A percentile compares a stretch with the other conserved stretches of the same genome.
phyloP scores from a whole-genome alignment of 345 rosid genomes.

The Cardamine chenopodiifolia region DNA sequence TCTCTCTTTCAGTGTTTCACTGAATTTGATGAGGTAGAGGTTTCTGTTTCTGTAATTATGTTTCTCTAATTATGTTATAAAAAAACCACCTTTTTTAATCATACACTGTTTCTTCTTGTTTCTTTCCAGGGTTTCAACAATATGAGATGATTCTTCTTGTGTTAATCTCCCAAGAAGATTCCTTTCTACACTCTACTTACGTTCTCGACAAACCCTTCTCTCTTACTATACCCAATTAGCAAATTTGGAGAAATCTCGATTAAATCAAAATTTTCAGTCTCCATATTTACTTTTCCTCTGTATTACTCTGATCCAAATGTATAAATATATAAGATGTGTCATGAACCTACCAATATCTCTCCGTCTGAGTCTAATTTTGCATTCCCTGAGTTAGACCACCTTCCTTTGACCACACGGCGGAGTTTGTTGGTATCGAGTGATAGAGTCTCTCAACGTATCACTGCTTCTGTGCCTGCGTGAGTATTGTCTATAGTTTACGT shows the following conservation, averaged over 20 bases:
- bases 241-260: background rate
- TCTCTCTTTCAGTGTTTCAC: slow-evolving; percentile 15
- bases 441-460: slow-evolving; percentile 18
- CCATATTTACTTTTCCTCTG: slow-evolving; percentile 12
- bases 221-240: background rate
- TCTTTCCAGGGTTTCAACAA: slow-evolving; percentile 6
- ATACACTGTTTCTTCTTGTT: background rate
- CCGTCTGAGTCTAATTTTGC: background rate
- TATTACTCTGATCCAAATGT: slow-evolving; percentile 13
- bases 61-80: background rate
- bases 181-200: slow-evolving; percentile 20
- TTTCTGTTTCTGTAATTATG: background rate
- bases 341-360: slow-evolving; percentile 31
- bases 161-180: slow-evolving; percentile 26
- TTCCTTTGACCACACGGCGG: slow-evolving; percentile 33
- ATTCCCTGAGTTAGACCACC: slow-evolving; percentile 32
- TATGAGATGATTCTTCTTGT: slow-evolving; percentile 24
- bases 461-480: slow-evolving; percentile 31
- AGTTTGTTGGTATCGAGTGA: slow-evolving; percentile 21
- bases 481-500: slow-evolving; percentile 8
- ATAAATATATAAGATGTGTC: slow-evolving; percentile 34
- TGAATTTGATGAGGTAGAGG: slow-evolving; percentile 25
- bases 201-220: slow-evolving; percentile 14
- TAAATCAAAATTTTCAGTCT: background rate
- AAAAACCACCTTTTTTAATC: background rate